Conservation (phyloP, 768 basidiomycete genomes). For the Podaxis mareebaensis region DNA sequence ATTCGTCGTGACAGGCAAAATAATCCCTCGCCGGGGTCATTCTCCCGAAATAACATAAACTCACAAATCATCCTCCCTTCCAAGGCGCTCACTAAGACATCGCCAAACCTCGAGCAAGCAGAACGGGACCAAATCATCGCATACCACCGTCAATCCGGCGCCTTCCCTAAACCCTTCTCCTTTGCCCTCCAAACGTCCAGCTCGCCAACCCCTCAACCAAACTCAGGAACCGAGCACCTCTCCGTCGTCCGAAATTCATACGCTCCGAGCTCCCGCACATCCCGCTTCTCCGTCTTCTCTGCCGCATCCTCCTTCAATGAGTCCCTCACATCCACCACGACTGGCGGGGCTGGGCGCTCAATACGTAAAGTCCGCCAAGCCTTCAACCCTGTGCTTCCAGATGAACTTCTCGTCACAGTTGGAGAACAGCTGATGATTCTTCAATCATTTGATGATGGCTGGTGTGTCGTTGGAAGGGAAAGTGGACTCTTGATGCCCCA, state of each 20-base stretch:
- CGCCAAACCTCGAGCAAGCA: slow-evolving; percentile 31
- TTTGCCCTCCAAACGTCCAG: slow-evolving; percentile 31
- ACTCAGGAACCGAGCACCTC: slow-evolving; percentile 16
- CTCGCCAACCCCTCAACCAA: slow-evolving; percentile 13
- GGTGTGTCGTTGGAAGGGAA: slow-evolving; percentile 73
- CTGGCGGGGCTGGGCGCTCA: slow-evolving; percentile 30
- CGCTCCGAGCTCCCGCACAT: slow-evolving; percentile 4
- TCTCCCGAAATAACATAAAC: slow-evolving; percentile 41
- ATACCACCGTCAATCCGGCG: slow-evolving; percentile 43
- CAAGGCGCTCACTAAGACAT: slow-evolving; percentile 38
- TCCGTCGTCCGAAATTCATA: slow-evolving; percentile 14
- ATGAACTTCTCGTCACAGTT: slow-evolving; percentile 61
- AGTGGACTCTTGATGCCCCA: slow-evolving; percentile 28
- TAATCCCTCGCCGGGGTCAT: neutral
- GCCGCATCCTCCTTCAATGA: slow-evolving; percentile 19
- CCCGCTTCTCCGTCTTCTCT: slow-evolving; percentile 11
- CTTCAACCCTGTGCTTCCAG: slow-evolving; percentile 70
- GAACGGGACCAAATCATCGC: slow-evolving; percentile 35
- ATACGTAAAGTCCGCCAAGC: slow-evolving; percentile 61
- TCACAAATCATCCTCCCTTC: slow-evolving; percentile 54
- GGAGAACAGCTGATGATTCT: slow-evolving; percentile 66
- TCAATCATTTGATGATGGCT: slow-evolving; percentile 75
- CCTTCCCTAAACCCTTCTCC: slow-evolving; percentile 42
- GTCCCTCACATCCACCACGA: slow-evolving; percentile 37
- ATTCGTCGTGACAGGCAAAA: neutral